phyloP scores from a whole-genome alignment of 129 eudicot genomes.

The Solidago caesia region DNA sequence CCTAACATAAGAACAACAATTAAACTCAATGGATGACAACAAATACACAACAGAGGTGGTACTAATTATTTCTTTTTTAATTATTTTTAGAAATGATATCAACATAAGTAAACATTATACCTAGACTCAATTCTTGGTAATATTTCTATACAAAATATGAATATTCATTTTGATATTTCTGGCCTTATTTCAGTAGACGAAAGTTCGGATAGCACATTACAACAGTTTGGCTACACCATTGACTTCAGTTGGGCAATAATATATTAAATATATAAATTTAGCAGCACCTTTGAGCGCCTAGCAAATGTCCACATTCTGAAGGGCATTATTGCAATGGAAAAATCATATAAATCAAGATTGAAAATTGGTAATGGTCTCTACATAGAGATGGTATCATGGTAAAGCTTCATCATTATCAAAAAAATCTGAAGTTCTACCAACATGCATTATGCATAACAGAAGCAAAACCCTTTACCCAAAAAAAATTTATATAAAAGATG shows the following conservation, averaged over 20 bases:
- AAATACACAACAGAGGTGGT: background rate
- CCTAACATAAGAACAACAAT: too few species aligned
- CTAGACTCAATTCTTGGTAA: background rate
- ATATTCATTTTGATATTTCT: conserved; percentile 15
- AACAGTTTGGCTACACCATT: conserved; percentile 4
- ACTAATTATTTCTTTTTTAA: background rate
- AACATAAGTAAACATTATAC: background rate
- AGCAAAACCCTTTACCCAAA: background rate
- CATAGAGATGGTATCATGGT: background rate
- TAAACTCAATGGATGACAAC: conserved; percentile 12
- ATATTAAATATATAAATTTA: background rate
- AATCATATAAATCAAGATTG: background rate
- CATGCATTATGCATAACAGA: conserved; percentile 12
- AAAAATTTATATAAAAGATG: background rate
- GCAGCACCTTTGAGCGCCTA: background rate
- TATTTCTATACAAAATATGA: background rate
- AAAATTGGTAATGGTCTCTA: background rate
- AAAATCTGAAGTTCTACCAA: background rate
- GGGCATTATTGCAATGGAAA: background rate
- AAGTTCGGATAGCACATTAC: background rate
- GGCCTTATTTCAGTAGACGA: background rate
- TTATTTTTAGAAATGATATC: background rate
- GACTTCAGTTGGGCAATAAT: background rate
- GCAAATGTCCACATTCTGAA: background rate
- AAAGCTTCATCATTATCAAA: background rate